Conservation (phyloP, 169 alveolate genomes). For the Plasmodium fragile region DNA sequence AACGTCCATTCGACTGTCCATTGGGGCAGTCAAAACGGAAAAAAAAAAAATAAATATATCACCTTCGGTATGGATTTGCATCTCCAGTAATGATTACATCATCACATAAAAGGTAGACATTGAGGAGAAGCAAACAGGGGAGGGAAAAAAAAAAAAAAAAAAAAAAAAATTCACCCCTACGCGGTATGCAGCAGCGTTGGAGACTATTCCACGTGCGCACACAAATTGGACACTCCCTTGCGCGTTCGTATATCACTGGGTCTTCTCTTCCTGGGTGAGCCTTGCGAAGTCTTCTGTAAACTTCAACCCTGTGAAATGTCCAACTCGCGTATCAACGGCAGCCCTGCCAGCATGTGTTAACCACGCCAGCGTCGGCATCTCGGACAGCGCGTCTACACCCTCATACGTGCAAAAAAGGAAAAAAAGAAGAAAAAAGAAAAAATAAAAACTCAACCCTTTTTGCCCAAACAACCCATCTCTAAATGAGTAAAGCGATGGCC, state of each 20-base stretch:
- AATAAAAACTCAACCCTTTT: not conserved
- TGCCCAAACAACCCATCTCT: not conserved
- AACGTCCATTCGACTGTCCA: not conserved
- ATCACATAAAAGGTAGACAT: not conserved
- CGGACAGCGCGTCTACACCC: not conserved
- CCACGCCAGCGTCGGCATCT: not conserved
- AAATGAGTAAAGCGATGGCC: slow-evolving; percentile 37
- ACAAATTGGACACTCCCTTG: not conserved
- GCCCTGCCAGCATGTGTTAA: not conserved
- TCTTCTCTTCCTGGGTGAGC: not conserved
- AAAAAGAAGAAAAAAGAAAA: not conserved
- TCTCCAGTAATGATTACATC: not conserved
- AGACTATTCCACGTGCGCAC: not conserved
- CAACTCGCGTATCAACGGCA: not conserved
- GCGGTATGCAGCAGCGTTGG: not conserved
- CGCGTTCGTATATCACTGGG: not conserved
- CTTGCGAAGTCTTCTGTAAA: not conserved
- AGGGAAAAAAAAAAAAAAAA: not conserved
- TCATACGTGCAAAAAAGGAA: slow-evolving; percentile 5
- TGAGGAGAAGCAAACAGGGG: not conserved
- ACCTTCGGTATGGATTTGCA: not conserved
- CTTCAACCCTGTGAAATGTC: not conserved
- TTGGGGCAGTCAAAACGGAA: not conserved
- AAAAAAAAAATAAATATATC: not conserved
- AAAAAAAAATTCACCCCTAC: not conserved